Percentiles rank a stretch among this genome's conserved stretches.
Evolutionary conservation across 1,284 basidiomycete species (phyloP).

Genomic region (Trametes versicolor): DNA sequence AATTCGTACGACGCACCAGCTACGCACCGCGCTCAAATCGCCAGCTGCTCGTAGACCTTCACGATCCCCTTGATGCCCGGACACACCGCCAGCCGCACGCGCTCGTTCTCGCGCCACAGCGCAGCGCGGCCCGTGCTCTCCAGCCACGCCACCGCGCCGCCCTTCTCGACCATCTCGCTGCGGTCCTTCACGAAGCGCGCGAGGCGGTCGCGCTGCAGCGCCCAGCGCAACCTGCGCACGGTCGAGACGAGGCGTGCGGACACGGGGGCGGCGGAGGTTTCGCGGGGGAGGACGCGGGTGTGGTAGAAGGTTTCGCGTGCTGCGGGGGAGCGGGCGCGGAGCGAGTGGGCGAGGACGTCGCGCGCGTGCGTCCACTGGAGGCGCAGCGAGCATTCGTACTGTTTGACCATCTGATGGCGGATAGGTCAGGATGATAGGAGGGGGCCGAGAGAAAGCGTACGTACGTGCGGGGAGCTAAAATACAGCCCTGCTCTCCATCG

Average conservation of each 20-base stretch:
- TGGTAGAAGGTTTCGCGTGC: slow-evolving; percentile 50
- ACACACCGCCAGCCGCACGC: slow-evolving; percentile 72
- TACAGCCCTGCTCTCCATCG: slow-evolving; percentile 71
- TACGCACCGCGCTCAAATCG: slow-evolving; percentile 17
- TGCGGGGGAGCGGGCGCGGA: slow-evolving; percentile 51
- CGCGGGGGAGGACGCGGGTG: slow-evolving; percentile 60
- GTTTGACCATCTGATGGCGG: slow-evolving; percentile 59
- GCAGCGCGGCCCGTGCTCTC: slow-evolving; percentile 53
- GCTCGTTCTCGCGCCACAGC: slow-evolving; percentile 66
- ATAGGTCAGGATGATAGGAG: slow-evolving; percentile 7
- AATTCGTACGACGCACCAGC: not conserved
- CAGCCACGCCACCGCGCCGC: slow-evolving; percentile 61
- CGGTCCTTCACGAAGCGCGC: slow-evolving; percentile 59
- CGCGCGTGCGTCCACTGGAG: slow-evolving; percentile 60
- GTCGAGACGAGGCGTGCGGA: slow-evolving; percentile 65
- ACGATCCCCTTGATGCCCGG: slow-evolving; percentile 67
- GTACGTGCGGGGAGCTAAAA: slow-evolving; percentile 67
- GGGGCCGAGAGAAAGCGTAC: slow-evolving; percentile 39
- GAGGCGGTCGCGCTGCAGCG: slow-evolving; percentile 63
- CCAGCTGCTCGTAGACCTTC: slow-evolving; percentile 61
- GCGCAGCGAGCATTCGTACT: slow-evolving; percentile 63
- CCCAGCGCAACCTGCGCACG: slow-evolving; percentile 67
- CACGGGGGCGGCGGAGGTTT: slow-evolving; percentile 55
- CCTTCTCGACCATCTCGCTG: slow-evolving; percentile 41
- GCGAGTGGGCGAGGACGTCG: slow-evolving; percentile 56